These are phyloP conservation scores for Populus trichocarpa DNA, from an alignment of 441 rosid species.

Conservation along the genomic window DNA sequence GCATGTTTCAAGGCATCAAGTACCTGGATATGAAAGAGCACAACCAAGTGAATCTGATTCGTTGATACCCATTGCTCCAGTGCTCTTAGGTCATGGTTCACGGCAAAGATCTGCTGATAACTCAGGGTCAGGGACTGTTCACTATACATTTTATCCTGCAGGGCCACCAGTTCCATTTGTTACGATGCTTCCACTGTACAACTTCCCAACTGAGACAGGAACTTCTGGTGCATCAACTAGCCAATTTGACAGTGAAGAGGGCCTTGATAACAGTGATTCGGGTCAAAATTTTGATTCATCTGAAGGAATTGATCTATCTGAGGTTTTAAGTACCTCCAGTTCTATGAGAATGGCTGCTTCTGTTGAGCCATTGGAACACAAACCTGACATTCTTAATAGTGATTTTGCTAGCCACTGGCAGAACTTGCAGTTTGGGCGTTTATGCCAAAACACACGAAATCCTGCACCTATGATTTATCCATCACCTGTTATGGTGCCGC, in stretches of 20 bases:
- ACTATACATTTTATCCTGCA: constrained; percentile 60
- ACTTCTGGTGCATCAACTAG: constrained; percentile 52
- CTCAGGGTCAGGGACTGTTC: constrained; percentile 38
- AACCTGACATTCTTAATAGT: constrained; percentile 74
- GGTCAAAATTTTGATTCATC: constrained; percentile 55
- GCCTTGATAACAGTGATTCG: constrained; percentile 46
- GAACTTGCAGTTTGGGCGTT: constrained; percentile 81
- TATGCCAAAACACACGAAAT: constrained; percentile 58
- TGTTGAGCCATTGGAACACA: constrained; percentile 50
- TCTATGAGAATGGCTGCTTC: constrained; percentile 37
- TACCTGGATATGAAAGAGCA: constrained; percentile 60
- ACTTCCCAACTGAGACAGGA: constrained; percentile 45
- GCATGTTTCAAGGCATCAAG: constrained; percentile 55
- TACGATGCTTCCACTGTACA: constrained; percentile 56
- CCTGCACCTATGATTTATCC: constrained; percentile 44
- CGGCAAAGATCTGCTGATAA: constrained; percentile 58
- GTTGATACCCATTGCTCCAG: constrained; percentile 54
- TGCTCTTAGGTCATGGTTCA: constrained; percentile 63
- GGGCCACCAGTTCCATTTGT: constrained; percentile 96
- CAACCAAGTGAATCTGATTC: constrained; percentile 75
- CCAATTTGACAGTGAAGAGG: constrained; percentile 59
- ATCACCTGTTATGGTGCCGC: constrained; percentile 64
- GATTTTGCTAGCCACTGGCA: constrained; percentile 91
- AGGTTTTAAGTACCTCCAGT: constrained; percentile 40
- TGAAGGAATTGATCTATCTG: constrained; percentile 59